phyloP scores from a whole-genome alignment of 176 grass and related monocot genomes.

The Oryza punctata region DNA sequence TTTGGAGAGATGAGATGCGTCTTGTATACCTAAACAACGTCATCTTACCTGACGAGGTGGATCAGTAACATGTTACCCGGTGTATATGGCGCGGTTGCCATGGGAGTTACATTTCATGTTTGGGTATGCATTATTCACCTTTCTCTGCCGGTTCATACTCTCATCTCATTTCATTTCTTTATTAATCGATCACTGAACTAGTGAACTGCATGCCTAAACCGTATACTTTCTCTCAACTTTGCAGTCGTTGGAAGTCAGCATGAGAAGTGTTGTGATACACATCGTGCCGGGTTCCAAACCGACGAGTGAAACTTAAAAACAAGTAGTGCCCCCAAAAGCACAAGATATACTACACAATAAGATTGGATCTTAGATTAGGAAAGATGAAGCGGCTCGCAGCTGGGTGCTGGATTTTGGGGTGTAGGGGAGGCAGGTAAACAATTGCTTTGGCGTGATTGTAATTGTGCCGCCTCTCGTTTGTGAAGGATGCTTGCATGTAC shows the following conservation, averaged over 20 bases:
- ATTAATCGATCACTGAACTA: not conserved
- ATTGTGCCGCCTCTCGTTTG: not conserved
- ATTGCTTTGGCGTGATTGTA: slow-evolving; percentile 18
- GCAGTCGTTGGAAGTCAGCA: slow-evolving; percentile 18
- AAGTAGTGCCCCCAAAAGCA: slow-evolving; percentile 7
- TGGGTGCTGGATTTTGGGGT: slow-evolving; percentile 23
- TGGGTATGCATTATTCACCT: slow-evolving; percentile 1
- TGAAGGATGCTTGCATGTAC: slow-evolving; percentile 25
- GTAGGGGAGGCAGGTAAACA: slow-evolving; percentile 17
- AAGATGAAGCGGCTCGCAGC: not conserved
- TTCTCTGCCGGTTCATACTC: slow-evolving; percentile 7
- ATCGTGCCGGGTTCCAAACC: not conserved
- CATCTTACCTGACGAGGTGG: slow-evolving; percentile 68
- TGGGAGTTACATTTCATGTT: slow-evolving; percentile 18
- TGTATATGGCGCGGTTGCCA: slow-evolving; percentile 8
- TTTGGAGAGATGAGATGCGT: slow-evolving; percentile 97
- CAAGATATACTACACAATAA: slow-evolving; percentile 38
- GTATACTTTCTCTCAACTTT: not conserved
- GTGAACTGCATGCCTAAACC: not conserved
- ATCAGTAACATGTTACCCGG: slow-evolving; percentile 42
- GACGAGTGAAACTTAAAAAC: not conserved
- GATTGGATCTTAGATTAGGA: not conserved
- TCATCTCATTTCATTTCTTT: not conserved
- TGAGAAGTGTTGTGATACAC: not conserved
- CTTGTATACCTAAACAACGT: slow-evolving; percentile 74